Evolutionary conservation across 805 yeast species (phyloP), one percentile per base, ranked within the genome.

Genomic region (Candida nitratophila): DNA sequence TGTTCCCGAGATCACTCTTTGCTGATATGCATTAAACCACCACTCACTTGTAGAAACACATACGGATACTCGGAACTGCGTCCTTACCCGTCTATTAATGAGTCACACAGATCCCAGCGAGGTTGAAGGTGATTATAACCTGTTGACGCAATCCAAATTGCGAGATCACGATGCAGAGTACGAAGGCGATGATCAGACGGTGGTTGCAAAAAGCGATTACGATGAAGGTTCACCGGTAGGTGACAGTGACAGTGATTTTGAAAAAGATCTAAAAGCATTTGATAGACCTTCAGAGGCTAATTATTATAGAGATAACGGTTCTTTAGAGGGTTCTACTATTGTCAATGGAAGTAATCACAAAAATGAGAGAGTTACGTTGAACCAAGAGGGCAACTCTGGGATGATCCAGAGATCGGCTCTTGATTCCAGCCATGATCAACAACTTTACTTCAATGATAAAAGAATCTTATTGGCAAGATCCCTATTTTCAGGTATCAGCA

Each of bases 381-480:
- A 17, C 17, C 20, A 11, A 33, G 37, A 34, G 20, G 37, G 37
- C 10, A 34, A 11, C 10, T 34, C 41, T 36, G 11, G 30, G 31
- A n/a, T 6, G 16, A 3, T 14, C n/a, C 39, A 29, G 24, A 32
- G 36, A 20, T 34, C 37, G 5, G 19, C 10, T 7, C 20, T 34
- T 11, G 37, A 34, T 39, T 69, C 83, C 1, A 34, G 37, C 17
- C 83, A 88, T 42, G 59, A 83, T 29, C 78, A 81, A 46, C 96
- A 90, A 57, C 64, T 83, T 45, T 84, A 78, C 48, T 91, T 85
- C 60, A 87, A 87, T 57, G 81, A 82, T 52, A 81, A 82, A 65
- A 74, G 84, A 44, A 66, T 78, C 0, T 73, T 83, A 1, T 66
- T 90, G 44, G 83, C 79, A 46, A 68, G 85, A 42, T 71, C 82